Base-by-base conservation (phyloP, 192 early-diverging fungal species). In the Thoreauomyces humboldtii region DNA sequence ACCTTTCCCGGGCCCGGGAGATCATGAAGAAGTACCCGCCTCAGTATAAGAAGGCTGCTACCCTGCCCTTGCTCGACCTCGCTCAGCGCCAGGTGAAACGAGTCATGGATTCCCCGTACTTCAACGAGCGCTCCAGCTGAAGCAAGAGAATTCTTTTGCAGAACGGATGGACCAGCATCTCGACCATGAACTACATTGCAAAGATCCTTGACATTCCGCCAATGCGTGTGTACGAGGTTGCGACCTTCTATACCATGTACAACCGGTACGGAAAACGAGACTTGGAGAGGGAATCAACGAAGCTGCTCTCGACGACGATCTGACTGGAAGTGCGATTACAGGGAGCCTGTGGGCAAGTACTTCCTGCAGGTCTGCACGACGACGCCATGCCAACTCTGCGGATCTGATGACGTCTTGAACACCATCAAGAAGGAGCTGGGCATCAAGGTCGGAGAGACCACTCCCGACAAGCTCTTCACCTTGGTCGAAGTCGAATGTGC, bases 241-340 rank as follows among this genome's bases (percentile, higher is more conserved):
- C 97, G n/a, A 98, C 95, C 31, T 99, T 99, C 77, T 99, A 99
- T 73, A 99, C 96, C 56, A 99, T 99, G 96, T 99, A 92, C 81
- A 98, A 98, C 84, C 84, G 93, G n/a, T n/a, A n/a, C n/a, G n/a
- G n/a, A n/a, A n/a, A n/a, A n/a, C n/a, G n/a, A n/a, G 84, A n/a
- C n/a, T n/a, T n/a, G n/a, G n/a, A n/a, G n/a, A n/a, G n/a, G 89
- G 72, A 6, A 7, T 19, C 25, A 9, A 0, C 24, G 5, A 7
- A 21, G 4, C n/a, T 11, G 0, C 29, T 28, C 0, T 25, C 15
- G 17, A 47, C 14, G 28, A 0, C 0, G 24, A 67, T 24, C 24
- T 12, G n/a, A 36, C 71, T 89, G 90, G n/a, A n/a, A n/a, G n/a
- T n/a, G n/a, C n/a, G n/a, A n/a, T n/a, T n/a, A n/a, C n/a, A n/a